phyloP scores from a whole-genome alignment of 768 basidiomycete genomes.

The Tephrocybe sp. region DNA sequence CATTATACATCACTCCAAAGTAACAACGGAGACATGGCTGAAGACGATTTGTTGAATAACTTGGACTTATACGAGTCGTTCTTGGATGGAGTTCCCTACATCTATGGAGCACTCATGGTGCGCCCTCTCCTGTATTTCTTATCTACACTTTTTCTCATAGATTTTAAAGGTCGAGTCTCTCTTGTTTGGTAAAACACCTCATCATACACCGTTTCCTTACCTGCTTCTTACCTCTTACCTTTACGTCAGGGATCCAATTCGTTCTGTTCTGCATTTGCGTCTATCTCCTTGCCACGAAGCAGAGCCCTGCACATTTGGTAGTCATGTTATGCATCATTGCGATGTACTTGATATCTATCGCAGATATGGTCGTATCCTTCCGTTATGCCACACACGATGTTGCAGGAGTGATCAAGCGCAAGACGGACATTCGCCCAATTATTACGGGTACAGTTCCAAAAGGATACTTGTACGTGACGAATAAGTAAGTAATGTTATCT shows the following conservation, averaged over 20 bases:
- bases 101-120: no score
- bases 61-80: no score
- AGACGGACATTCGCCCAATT: neutral
- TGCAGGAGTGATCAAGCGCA: slow-evolving; percentile 11
- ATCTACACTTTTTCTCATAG: no score
- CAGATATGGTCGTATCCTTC: slow-evolving; percentile 33
- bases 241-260: slow-evolving; percentile 36
- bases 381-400: slow-evolving; percentile 25
- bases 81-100: no score
- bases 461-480: slow-evolving; percentile 37
- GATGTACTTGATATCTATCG: slow-evolving; percentile 36
- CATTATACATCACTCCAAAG: no score
- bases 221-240: no score
- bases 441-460: slow-evolving; percentile 26
- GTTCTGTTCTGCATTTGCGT: slow-evolving; percentile 36
- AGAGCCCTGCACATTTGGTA: slow-evolving; percentile 25
- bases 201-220: no score
- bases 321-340: slow-evolving; percentile 28
- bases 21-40: no score
- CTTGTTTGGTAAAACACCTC: no score
- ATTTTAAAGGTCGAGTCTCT: no score
- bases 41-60: no score
- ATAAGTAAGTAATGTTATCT: slow-evolving; percentile 32
- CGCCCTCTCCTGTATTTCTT: no score
- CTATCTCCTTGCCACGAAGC: slow-evolving; percentile 28